Percentiles rank a stretch among this genome's conserved stretches.
These are phyloP conservation scores for Tranzscheliella williamsii DNA, from an alignment of 1,284 basidiomycete genomes.

Conservation along the genomic window DNA sequence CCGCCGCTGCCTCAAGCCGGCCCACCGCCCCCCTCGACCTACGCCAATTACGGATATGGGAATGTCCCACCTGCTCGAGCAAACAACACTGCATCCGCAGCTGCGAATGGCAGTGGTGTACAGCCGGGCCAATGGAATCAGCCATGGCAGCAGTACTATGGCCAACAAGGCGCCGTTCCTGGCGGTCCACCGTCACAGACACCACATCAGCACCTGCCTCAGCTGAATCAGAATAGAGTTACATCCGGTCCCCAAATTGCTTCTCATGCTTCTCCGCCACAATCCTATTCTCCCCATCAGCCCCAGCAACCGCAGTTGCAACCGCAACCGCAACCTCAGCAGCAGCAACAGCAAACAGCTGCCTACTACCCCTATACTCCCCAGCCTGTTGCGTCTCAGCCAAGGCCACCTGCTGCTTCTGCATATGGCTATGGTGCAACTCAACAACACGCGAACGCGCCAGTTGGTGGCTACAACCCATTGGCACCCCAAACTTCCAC, in stretches of 20 bases:
- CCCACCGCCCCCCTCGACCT: constrained; percentile 14
- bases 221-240: neutral
- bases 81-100: neutral
- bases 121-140: constrained; percentile 6
- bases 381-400: neutral
- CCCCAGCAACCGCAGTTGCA: constrained; percentile 11
- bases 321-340: constrained; percentile 21
- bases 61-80: constrained; percentile 5
- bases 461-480: neutral
- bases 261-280: constrained; percentile 5
- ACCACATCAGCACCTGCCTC: neutral
- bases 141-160: constrained; percentile 29
- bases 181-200: constrained; percentile 1
- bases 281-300: constrained; percentile 15
- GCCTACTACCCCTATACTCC: constrained; percentile 12
- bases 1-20: constrained; percentile 22
- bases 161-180: constrained; percentile 27
- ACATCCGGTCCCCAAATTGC: constrained; percentile 2
- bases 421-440: no score
- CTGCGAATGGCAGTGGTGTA: neutral
- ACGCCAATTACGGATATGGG: constrained; percentile 51
- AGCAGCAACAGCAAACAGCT: constrained; percentile 17
- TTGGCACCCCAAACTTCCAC: constrained; percentile 7
- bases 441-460: no score
- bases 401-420: constrained; percentile 7